Conservation (phyloP, 768 basidiomycete genomes). For the Hygrophorus pudorinus region DNA sequence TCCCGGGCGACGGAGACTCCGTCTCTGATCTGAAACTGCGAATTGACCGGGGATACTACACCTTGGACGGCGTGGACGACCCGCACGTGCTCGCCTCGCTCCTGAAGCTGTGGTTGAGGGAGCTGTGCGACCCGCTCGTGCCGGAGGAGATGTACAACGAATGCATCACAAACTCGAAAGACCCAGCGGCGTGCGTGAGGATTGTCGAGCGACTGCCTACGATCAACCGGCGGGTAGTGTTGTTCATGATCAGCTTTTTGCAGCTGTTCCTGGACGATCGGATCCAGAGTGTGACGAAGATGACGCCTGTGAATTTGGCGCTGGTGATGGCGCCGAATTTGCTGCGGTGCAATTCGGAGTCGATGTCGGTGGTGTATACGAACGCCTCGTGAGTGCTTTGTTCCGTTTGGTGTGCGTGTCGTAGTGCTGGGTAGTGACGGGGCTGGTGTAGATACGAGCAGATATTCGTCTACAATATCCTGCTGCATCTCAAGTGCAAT, state of each 20-base stretch:
- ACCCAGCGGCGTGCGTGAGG: slow-evolving; percentile 59
- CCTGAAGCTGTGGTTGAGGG: slow-evolving; percentile 89
- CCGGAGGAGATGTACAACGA: slow-evolving; percentile 90
- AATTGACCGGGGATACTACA: slow-evolving; percentile 88
- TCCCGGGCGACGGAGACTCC: slow-evolving; percentile 83
- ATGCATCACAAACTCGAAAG: slow-evolving; percentile 60
- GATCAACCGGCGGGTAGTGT: slow-evolving; percentile 75
- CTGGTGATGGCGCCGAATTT: slow-evolving; percentile 91
- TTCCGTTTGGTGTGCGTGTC: neutral
- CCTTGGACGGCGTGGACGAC: slow-evolving; percentile 81
- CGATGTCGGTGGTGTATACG: slow-evolving; percentile 83
- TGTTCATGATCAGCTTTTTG: slow-evolving; percentile 85
- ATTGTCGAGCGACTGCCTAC: slow-evolving; percentile 75
- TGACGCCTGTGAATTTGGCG: slow-evolving; percentile 84
- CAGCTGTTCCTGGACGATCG: slow-evolving; percentile 80
- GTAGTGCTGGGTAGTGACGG: slow-evolving; percentile 3
- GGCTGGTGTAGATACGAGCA: slow-evolving; percentile 62
- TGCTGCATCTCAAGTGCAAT: slow-evolving; percentile 68
- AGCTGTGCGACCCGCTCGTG: slow-evolving; percentile 85
- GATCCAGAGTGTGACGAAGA: slow-evolving; percentile 67
- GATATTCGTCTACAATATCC: slow-evolving; percentile 76
- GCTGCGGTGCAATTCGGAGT: slow-evolving; percentile 76
- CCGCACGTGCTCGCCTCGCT: slow-evolving; percentile 85
- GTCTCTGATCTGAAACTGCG: slow-evolving; percentile 84
- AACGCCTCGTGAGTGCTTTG: slow-evolving; percentile 74